Base-by-base conservation (phyloP, 352 stramenopile species). In the Phytophthora agathidicida region DNA sequence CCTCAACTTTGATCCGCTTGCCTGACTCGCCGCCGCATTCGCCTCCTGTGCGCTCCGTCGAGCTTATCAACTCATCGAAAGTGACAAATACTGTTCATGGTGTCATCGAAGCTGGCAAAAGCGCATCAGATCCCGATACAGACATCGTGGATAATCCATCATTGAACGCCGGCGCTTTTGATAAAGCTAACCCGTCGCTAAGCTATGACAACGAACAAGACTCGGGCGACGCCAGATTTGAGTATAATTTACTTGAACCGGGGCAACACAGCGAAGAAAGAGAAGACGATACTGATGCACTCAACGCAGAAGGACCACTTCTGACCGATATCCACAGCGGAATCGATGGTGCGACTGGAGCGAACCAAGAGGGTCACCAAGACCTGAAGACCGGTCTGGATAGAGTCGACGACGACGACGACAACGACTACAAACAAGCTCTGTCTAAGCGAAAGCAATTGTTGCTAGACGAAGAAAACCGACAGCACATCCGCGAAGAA, bases 21-120 rank as follows among this genome's bases (percentile, higher is more conserved):
- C 77, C 80, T 0, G 67, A 88, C 46, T 89, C 80, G 1, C 80
- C 80, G 1, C 77, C 80, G 9, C 75, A 62, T 7, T 46, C 39
- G 14, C n/a, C 19, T 19, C 42, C 59, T 31, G 3, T 44, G 5
- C 17, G n/a, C 20, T 49, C 28, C 6, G 47, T 13, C 5, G 31
- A 54, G 3, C 5, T 1, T 17, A 36, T 33, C 3, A 10, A n/a
- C 6, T 11, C 13, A 24, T 1, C 7, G 3, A 26, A 31, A 19
- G 41, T 38, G 6, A 16, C 7, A 3, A 26, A 47, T 4, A 17
- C 3, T 28, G n/a, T 13, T 19, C 9, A 6, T 14, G 19, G 14
- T 3, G 36, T 3, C 4, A 20, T 30, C 36, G n/a, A n/a, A n/a
- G n/a, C n/a, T n/a, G n/a, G n/a, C 1, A 5, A 35, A 30, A 31